Evolutionary conservation across 2,329 filamentous ascomycete genomes (phyloP).

Genomic region (Penicillium sp.): DNA sequence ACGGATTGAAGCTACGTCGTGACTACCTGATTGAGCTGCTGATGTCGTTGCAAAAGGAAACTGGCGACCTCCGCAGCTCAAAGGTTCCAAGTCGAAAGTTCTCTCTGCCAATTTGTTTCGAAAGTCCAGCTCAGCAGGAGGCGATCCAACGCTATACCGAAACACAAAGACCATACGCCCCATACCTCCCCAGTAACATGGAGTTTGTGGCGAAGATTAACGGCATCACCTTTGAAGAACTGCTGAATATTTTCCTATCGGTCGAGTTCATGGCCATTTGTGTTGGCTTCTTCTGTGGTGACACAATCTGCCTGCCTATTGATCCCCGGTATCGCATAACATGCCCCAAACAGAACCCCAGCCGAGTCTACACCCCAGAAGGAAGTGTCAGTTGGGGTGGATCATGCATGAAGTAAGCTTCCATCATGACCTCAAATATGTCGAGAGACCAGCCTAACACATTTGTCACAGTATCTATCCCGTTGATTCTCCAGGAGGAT

Average conservation of each 20-base stretch:
- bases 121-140: constrained; percentile 42
- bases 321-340: constrained; percentile 57
- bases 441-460: neutral
- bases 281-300: constrained; percentile 57
- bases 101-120: constrained; percentile 48
- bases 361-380: constrained; percentile 58
- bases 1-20: constrained; percentile 44
- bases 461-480: constrained; percentile 49
- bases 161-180: constrained; percentile 61
- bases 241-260: constrained; percentile 54
- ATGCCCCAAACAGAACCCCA: constrained; percentile 60
- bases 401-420: constrained; percentile 48
- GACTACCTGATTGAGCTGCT: constrained; percentile 40
- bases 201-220: constrained; percentile 60
- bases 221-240: constrained; percentile 50
- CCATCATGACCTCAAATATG: neutral
- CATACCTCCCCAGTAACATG: constrained; percentile 64
- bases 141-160: constrained; percentile 63
- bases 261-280: constrained; percentile 55
- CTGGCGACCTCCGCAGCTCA: constrained; percentile 43
- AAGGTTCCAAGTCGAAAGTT: constrained; percentile 49
- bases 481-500: constrained; percentile 59
- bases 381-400: constrained; percentile 60
- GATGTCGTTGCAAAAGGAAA: constrained; percentile 37
- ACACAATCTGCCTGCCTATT: constrained; percentile 56